phyloP scores from a whole-genome alignment of 768 basidiomycete species.

The Mycena rebaudengoi region DNA sequence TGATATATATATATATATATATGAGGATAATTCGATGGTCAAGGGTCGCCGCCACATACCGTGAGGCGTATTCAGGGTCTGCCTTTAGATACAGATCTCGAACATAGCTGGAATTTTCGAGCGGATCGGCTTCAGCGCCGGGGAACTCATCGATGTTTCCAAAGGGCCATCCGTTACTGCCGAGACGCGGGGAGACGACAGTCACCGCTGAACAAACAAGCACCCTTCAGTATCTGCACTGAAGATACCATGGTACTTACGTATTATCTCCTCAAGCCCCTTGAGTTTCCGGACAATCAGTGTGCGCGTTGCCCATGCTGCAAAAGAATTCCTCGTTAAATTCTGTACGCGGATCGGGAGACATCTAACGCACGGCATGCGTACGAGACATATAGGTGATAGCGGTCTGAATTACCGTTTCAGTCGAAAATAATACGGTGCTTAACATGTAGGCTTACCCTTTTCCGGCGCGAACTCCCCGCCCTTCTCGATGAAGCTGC shows the following conservation, averaged over 20 bases:
- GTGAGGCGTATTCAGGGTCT: slow-evolving; percentile 73
- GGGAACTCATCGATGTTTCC: slow-evolving; percentile 72
- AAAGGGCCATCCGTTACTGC: slow-evolving; percentile 87
- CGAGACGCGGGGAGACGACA: slow-evolving; percentile 88
- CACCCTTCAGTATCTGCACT: too few species aligned
- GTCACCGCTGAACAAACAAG: slow-evolving; percentile 64
- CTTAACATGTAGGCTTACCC: slow-evolving; percentile 53
- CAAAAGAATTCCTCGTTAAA: not conserved
- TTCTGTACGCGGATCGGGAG: not conserved
- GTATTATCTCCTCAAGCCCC: slow-evolving; percentile 84
- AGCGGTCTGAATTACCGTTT: slow-evolving; percentile 66
- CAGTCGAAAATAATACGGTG: not conserved
- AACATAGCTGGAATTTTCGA: slow-evolving; percentile 73
- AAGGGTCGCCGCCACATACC: slow-evolving; percentile 49
- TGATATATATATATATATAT: slow-evolving; percentile 23
- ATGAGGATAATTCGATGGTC: too few species aligned
- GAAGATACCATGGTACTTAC: too few species aligned
- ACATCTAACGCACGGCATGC: slow-evolving; percentile 73
- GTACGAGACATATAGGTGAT: slow-evolving; percentile 90
- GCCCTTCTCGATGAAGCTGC: slow-evolving; percentile 61
- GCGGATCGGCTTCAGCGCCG: slow-evolving; percentile 75
- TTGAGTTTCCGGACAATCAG: slow-evolving; percentile 91
- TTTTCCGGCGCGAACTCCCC: slow-evolving; percentile 78
- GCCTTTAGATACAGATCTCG: slow-evolving; percentile 87
- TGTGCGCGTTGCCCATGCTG: slow-evolving; percentile 94